These are phyloP conservation scores for Avena atlantica DNA, from an alignment of 176 grass and related monocot genomes.

Conservation along the genomic window DNA sequence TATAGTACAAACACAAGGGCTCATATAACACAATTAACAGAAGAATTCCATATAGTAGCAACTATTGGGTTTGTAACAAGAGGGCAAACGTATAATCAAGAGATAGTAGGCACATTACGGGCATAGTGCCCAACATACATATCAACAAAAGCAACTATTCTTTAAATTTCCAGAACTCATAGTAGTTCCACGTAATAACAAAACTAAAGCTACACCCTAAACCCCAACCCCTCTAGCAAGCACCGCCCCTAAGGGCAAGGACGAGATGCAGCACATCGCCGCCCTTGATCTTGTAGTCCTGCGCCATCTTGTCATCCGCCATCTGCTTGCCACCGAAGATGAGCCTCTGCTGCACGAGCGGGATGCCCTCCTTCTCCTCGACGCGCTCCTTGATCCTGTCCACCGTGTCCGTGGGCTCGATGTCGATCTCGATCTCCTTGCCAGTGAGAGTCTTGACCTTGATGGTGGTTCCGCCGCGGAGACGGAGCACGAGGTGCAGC, in stretches of 20 bases:
- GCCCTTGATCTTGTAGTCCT: not conserved
- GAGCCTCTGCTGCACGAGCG: conserved; percentile 39
- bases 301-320: conserved; percentile 3
- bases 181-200: too few species aligned
- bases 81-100: too few species aligned
- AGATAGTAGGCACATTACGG: too few species aligned
- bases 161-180: too few species aligned
- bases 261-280: conserved; percentile 28
- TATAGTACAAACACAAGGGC: too few species aligned
- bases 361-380: conserved; percentile 19
- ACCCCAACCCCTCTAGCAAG: not conserved
- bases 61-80: too few species aligned
- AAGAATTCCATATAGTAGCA: too few species aligned
- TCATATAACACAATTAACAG: too few species aligned
- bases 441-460: conserved; percentile 33
- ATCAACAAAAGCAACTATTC: too few species aligned
- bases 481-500: conserved; percentile 73
- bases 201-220: too few species aligned
- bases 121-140: too few species aligned
- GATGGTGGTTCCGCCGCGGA: conserved; percentile 48
- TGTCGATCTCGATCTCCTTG: conserved; percentile 21
- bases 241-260: conserved; percentile 31
- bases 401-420: not conserved
- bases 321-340: conserved; percentile 29
- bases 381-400: conserved; percentile 20